A percentile compares a stretch with the other conserved stretches of the same genome.
Conservation (phyloP, 805 yeast genomes). For the Hermanozyma aechmeae region DNA sequence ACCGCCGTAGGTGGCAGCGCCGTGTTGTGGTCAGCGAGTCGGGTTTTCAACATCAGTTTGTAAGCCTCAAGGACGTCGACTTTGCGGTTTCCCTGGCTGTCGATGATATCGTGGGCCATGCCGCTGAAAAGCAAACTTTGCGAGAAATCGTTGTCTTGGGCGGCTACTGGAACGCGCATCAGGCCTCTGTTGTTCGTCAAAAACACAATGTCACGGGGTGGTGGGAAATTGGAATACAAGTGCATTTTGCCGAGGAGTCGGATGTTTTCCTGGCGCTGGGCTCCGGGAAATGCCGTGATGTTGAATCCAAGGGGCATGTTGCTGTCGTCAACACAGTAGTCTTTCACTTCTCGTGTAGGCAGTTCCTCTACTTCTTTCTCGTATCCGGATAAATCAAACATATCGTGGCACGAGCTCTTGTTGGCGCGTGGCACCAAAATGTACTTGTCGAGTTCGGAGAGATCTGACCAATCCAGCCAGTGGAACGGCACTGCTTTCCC, state of each 20-base stretch:
- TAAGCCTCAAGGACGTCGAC: slow-evolving; percentile 8
- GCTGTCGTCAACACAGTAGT: slow-evolving; percentile 14
- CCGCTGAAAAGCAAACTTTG: slow-evolving; percentile 15
- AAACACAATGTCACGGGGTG: slow-evolving; percentile 22
- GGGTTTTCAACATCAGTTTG: slow-evolving; percentile 6
- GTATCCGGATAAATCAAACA: slow-evolving; percentile 11
- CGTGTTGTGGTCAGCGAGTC: too few relatives aligned
- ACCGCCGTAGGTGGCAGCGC: too few relatives aligned
- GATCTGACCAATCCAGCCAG: slow-evolving; percentile 13
- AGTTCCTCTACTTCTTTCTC: slow-evolving; percentile 4
- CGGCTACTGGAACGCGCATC: slow-evolving; percentile 12
- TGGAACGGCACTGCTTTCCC: slow-evolving; percentile 9
- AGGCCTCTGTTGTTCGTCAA: slow-evolving; percentile 15
- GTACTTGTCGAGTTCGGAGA: slow-evolving; percentile 5
- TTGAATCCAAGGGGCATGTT: slow-evolving; percentile 14
- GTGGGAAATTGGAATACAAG: slow-evolving; percentile 16
- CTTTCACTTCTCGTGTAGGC: slow-evolving; percentile 2
- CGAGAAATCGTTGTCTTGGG: slow-evolving; percentile 7
- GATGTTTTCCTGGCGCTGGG: slow-evolving; percentile 15
- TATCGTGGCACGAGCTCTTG: slow-evolving; percentile 6
- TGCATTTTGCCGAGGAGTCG: slow-evolving; percentile 20
- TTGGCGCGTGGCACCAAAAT: slow-evolving; percentile 3
- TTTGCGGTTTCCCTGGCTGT: background rate
- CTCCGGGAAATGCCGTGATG: slow-evolving; percentile 12
- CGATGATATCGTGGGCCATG: slow-evolving; percentile 9